Conservation (phyloP, 1,284 basidiomycete species). For the Papiliotrema fonsecae region DNA sequence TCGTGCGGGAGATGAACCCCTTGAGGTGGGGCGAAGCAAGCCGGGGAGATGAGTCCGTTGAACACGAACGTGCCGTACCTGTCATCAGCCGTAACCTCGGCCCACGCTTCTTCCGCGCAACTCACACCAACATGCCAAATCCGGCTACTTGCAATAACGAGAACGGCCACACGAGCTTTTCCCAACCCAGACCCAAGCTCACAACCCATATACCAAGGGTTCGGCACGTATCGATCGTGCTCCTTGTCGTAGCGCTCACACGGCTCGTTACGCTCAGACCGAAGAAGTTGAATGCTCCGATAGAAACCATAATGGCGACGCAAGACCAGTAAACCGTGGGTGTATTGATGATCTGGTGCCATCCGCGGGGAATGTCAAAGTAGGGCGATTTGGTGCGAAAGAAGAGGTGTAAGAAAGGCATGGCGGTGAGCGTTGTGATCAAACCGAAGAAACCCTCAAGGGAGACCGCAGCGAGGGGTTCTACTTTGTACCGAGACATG, state of each 20-base stretch:
- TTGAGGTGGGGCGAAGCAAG: slow-evolving; percentile 51
- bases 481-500: slow-evolving; percentile 77
- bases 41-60: slow-evolving; percentile 65
- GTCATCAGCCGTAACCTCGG: neutral
- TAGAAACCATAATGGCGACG: slow-evolving; percentile 72
- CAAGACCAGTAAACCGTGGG: slow-evolving; percentile 72
- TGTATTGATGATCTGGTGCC: slow-evolving; percentile 78
- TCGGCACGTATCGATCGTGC: slow-evolving; percentile 90
- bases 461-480: slow-evolving; percentile 89
- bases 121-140: slow-evolving; percentile 80
- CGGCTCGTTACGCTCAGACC: slow-evolving; percentile 87
- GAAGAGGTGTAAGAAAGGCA: slow-evolving; percentile 51
- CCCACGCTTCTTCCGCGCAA: neutral
- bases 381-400: slow-evolving; percentile 66
- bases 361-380: slow-evolving; percentile 88
- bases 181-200: slow-evolving; percentile 86
- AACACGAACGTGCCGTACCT: slow-evolving; percentile 55
- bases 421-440: slow-evolving; percentile 53
- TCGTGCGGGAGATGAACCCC: slow-evolving; percentile 37
- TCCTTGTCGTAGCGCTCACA: slow-evolving; percentile 82
- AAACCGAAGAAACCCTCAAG: slow-evolving; percentile 91
- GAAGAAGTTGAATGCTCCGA: slow-evolving; percentile 94
- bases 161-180: slow-evolving; percentile 73
- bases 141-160: slow-evolving; percentile 82
- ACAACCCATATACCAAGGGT: slow-evolving; percentile 77